Evolutionary conservation across 2,329 filamentous ascomycete genomes (phyloP).

Genomic region (Tolypocladium nubicola): DNA sequence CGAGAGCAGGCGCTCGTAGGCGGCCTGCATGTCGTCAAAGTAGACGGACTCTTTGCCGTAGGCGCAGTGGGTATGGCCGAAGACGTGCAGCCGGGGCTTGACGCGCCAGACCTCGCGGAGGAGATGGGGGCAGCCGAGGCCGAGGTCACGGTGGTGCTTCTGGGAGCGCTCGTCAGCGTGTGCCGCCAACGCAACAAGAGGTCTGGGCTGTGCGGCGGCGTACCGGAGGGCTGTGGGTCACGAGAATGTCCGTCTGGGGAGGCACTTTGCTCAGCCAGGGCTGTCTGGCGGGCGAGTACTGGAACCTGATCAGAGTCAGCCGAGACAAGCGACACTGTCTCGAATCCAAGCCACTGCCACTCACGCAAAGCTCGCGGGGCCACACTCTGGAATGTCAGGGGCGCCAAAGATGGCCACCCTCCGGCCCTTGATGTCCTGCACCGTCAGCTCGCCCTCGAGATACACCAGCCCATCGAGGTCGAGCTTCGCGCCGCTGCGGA

Average conservation of each 20-base stretch:
- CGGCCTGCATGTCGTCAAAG: slow-evolving; percentile 64
- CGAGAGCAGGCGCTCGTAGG: slow-evolving; percentile 56
- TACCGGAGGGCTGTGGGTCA: slow-evolving; percentile 73
- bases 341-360: slow-evolving; percentile 5
- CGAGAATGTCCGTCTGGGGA: slow-evolving; percentile 60
- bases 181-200: neutral
- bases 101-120: slow-evolving; percentile 65
- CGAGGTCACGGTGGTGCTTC: slow-evolving; percentile 59
- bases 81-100: slow-evolving; percentile 66
- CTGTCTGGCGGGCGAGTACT: slow-evolving; percentile 55
- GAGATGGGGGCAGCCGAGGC: slow-evolving; percentile 60
- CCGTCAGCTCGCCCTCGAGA: slow-evolving; percentile 58
- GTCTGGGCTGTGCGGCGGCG: slow-evolving; percentile 5
- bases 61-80: slow-evolving; percentile 75
- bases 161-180: slow-evolving; percentile 11
- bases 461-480: slow-evolving; percentile 64
- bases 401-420: slow-evolving; percentile 62
- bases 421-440: slow-evolving; percentile 48
- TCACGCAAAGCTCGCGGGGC: slow-evolving; percentile 55
- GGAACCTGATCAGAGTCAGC: slow-evolving; percentile 41
- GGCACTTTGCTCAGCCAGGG: slow-evolving; percentile 68
- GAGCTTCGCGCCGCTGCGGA: slow-evolving; percentile 37
- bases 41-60: slow-evolving; percentile 59
- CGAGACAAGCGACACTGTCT: neutral
- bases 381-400: slow-evolving; percentile 68